Base-by-base conservation (phyloP, 345 rosid genomes). In the Boechera stricta region DNA sequence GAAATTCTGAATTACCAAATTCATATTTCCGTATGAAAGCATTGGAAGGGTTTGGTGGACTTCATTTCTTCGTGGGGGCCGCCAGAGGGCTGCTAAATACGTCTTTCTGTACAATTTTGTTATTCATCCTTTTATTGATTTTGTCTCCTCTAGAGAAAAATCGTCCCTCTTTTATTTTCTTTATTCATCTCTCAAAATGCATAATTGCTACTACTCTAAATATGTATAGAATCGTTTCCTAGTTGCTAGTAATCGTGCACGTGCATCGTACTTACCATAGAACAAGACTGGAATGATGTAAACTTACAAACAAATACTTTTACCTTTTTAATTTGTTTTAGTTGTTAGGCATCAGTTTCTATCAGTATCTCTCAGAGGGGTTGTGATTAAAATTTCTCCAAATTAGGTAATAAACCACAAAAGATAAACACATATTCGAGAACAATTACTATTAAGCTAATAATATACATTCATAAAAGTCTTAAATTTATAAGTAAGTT, bases 21-120 rank as follows among this genome's bases (percentile, higher is more conserved):
- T 44, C 56, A 10, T 7, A 0, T 38, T n/a, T 33, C 13, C 15
- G 69, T 76, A 69, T 76, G 79, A 76, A 76, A 68, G 69, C 79
- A 61, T 39, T 18, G 18, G 36, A 58, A 58, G 44, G 31, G 38
- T 44, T 56, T 74, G 52, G 72, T 59, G 35, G 38, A 76, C 74
- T 69, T 69, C 48, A 52, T 36, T 39, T 67, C 69, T 42, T 69
- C 48, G 31, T 18, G 8, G 18, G 54, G 73, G 48, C 64, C 47
- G 16, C 45, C 72, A 45, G 21, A 49, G 21, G 66, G 59, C 66
- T 55, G 61, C 55, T 35, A 55, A 1, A 18, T 44, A 49, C 52
- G 16, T 74, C 36, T 54, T 73, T 42, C 10, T 73, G 42, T 29
- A 53, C 6, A 47, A 5, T 18, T 67, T 67, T 67, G 45, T 67